Evolutionary conservation across 2,329 filamentous ascomycete genomes (phyloP).

Genomic region (Sporothrix phasma): DNA sequence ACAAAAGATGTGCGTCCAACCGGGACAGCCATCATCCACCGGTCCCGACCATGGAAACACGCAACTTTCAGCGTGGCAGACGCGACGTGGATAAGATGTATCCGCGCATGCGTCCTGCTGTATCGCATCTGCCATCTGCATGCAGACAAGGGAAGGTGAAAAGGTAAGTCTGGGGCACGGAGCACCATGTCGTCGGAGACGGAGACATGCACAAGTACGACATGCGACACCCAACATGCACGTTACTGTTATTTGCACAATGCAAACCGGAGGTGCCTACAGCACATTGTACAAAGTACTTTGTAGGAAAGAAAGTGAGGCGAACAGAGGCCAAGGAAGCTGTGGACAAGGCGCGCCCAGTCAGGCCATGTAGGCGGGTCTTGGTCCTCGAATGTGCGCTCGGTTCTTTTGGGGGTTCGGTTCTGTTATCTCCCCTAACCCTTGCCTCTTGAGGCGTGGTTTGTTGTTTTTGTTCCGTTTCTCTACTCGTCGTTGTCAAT

Average conservation of each 20-base stretch:
- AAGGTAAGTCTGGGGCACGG: no score
- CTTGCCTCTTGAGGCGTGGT: neutral
- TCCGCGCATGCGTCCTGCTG: neutral
- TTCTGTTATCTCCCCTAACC: neutral
- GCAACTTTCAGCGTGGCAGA: no score
- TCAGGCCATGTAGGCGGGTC: neutral
- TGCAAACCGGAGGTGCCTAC: no score
- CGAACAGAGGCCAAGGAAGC: neutral
- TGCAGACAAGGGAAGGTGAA: neutral
- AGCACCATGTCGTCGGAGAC: neutral
- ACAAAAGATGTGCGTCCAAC: neutral
- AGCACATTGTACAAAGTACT: no score
- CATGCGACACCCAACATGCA: neutral
- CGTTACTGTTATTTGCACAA: no score
- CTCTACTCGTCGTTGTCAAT: neutral
- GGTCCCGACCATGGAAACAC: no score
- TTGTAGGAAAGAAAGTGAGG: neutral
- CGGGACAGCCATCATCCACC: no score
- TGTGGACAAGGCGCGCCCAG: no score
- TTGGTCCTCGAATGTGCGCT: no score
- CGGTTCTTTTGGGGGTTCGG: neutral
- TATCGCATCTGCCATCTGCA: neutral
- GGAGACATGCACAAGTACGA: neutral
- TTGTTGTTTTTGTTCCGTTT: neutral
- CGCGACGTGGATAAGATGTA: neutral